Percentiles rank a stretch among this genome's conserved stretches.
Evolutionary conservation across 2,329 filamentous ascomycete species (phyloP).

Genomic region (Moelleriella libera): DNA sequence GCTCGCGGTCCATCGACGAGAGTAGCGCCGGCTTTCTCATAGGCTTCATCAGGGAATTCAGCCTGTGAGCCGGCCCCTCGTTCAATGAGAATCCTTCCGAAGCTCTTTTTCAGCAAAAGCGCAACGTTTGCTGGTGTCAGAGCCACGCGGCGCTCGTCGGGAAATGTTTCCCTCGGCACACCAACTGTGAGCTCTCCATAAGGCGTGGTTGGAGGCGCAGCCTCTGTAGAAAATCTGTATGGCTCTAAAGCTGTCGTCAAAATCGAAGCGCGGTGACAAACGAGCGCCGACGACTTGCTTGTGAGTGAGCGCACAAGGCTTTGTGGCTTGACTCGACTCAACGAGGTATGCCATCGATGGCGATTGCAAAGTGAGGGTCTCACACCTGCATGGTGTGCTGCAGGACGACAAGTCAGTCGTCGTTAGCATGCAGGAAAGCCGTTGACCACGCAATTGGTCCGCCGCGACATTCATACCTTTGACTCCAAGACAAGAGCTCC

Average conservation of each 20-base stretch:
- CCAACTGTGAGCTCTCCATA: slow-evolving; percentile 65
- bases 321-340: slow-evolving; percentile 12
- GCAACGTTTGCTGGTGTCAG: slow-evolving; percentile 74
- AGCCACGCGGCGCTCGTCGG: slow-evolving; percentile 69
- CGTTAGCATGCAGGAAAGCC: neutral
- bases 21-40: slow-evolving; percentile 64
- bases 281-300: slow-evolving; percentile 19
- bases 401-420: too few relatives aligned
- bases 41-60: slow-evolving; percentile 65
- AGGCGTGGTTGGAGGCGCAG: slow-evolving; percentile 35
- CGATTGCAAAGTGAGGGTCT: slow-evolving; percentile 9
- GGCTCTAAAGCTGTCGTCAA: slow-evolving; percentile 10
- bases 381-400: slow-evolving; percentile 4
- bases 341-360: slow-evolving; percentile 25
- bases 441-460: neutral
- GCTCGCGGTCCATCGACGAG: slow-evolving; percentile 51
- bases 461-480: neutral
- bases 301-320: slow-evolving; percentile 13
- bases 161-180: slow-evolving; percentile 65
- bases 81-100: slow-evolving; percentile 63
- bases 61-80: slow-evolving; percentile 65
- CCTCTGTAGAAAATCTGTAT: slow-evolving; percentile 23
- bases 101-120: slow-evolving; percentile 75
- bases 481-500: slow-evolving; percentile 8
- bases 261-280: slow-evolving; percentile 25